These are phyloP conservation scores for Piper longum DNA, from an alignment of 164 flowering plant genomes.

Conservation along the genomic window DNA sequence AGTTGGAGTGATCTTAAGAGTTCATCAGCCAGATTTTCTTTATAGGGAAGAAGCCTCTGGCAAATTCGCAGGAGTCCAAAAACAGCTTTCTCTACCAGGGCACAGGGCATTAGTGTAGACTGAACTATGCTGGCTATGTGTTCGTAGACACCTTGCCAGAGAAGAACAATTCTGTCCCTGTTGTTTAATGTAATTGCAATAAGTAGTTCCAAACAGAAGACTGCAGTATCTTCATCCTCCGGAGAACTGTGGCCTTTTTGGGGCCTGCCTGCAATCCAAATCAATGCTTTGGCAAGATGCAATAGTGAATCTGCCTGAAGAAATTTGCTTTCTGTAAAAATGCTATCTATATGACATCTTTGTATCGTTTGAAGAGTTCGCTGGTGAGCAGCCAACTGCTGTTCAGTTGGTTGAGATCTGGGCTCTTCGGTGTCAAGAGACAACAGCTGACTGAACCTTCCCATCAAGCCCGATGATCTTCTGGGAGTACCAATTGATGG, in stretches of 20 bases:
- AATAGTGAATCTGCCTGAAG: slow-evolving; percentile 24
- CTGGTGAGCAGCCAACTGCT: slow-evolving; percentile 28
- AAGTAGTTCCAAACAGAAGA: slow-evolving; percentile 30
- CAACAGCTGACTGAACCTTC: slow-evolving; percentile 28
- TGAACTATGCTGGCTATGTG: slow-evolving; percentile 26
- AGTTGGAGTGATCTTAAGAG: slow-evolving; percentile 27
- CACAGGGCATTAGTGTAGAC: slow-evolving; percentile 30
- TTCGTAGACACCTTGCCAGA: slow-evolving; percentile 30
- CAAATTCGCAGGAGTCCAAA: slow-evolving; percentile 30
- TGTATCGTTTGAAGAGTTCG: slow-evolving; percentile 28
- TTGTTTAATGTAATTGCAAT: slow-evolving; percentile 29
- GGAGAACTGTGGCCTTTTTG: slow-evolving; percentile 21
- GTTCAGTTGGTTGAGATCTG: slow-evolving; percentile 23
- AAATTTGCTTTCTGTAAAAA: slow-evolving; percentile 28
- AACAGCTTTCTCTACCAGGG: slow-evolving; percentile 32
- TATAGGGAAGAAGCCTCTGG: slow-evolving; percentile 28
- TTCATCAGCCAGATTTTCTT: slow-evolving; percentile 28
- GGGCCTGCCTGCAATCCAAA: slow-evolving; percentile 20
- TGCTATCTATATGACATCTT: slow-evolving; percentile 26
- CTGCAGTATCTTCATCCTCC: slow-evolving; percentile 33
- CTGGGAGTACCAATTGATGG: slow-evolving; percentile 17
- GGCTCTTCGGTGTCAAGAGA: slow-evolving; percentile 31
- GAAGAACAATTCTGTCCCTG: slow-evolving; percentile 29
- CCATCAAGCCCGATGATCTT: slow-evolving; percentile 26
- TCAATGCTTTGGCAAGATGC: slow-evolving; percentile 25